Evolutionary conservation across 345 rosid species (phyloP), one percentile per base, ranked within the genome.

Genomic region (Eutrema yunnanense): DNA sequence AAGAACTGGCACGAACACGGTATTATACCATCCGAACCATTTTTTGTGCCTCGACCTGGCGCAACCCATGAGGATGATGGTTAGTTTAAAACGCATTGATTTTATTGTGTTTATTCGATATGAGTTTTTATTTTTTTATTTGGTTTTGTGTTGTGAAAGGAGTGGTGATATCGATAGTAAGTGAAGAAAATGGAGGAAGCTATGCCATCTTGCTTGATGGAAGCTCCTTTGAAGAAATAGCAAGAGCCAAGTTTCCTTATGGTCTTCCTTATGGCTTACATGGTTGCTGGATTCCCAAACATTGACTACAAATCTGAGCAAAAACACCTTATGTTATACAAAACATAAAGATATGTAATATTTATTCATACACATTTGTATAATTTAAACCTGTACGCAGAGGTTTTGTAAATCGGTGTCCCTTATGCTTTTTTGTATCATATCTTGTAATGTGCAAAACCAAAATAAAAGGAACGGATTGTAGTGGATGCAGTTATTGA

Each of bases 181-280:
- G 96, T 75, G 88, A 85, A 81, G 81, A 80, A 77, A 84, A 82
- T 82, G 98, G 98, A 79, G 90, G 81, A 14, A 95, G 96, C 55
- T 94, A 76, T 74, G 97, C 97, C 19, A 52, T 94, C 13, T 19
- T 94, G 69, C 75, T 94, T 22, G 96, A 94, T 48, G 98, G 96
- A 67, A 78, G 82, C 48, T 84, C 92, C 29, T 94, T 94, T 55
- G 83, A 89, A 81, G 98, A 91, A 81, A 87, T 91, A 74, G 97
- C 97, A 34, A 86, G 95, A 81, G 98, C 97, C 57, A 89, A 81
- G 79, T 88, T 94, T 76, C 97, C 98, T 47, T 88, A 91, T 33
- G 96, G 96, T 46, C 88, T 94, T 54, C 98, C 98, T 9, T 94
- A 91, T 57, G 98, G 98, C 4, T 77, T 94, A 27, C 98, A 94